A percentile compares a stretch with the other conserved stretches of the same genome.
phyloP scores from a whole-genome alignment of 2,329 filamentous ascomycete genomes.

The Microsporum ferrugineum region DNA sequence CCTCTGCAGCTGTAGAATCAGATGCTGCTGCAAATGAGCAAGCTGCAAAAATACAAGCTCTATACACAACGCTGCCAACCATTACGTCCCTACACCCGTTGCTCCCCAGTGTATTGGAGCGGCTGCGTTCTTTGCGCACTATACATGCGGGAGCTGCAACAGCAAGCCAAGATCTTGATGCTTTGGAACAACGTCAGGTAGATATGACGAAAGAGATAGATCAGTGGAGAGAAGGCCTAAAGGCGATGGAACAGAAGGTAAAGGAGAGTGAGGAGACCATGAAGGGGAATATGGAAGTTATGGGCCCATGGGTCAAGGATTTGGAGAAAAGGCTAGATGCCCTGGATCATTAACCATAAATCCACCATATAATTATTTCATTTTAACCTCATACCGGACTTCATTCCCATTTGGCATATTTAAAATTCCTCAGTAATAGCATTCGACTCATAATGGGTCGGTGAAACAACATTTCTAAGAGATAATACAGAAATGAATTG shows the following conservation, averaged over 20 bases:
- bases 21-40: constrained; percentile 49
- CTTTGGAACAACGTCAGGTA: constrained; percentile 65
- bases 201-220: constrained; percentile 76
- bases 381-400: background rate
- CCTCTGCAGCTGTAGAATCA: constrained; percentile 39
- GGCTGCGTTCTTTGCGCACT: constrained; percentile 67
- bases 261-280: constrained; percentile 57
- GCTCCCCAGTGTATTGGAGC: constrained; percentile 72
- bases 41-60: constrained; percentile 73
- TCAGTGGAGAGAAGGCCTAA: constrained; percentile 72
- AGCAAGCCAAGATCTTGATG: constrained; percentile 64
- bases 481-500: background rate
- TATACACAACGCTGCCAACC: constrained; percentile 78
- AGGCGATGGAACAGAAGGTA: constrained; percentile 66
- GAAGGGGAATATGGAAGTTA: constrained; percentile 67
- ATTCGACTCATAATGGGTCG: background rate
- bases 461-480: background rate
- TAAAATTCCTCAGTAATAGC: no score
- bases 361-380: background rate
- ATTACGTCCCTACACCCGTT: constrained; percentile 79
- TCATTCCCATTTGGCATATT: no score
- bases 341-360: constrained; percentile 32
- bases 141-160: constrained; percentile 80
- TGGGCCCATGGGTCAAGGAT: constrained; percentile 80
- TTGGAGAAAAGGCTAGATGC: constrained; percentile 65